phyloP scores from a whole-genome alignment of 164 flowering plant genomes.

The Echeveria elegans region DNA sequence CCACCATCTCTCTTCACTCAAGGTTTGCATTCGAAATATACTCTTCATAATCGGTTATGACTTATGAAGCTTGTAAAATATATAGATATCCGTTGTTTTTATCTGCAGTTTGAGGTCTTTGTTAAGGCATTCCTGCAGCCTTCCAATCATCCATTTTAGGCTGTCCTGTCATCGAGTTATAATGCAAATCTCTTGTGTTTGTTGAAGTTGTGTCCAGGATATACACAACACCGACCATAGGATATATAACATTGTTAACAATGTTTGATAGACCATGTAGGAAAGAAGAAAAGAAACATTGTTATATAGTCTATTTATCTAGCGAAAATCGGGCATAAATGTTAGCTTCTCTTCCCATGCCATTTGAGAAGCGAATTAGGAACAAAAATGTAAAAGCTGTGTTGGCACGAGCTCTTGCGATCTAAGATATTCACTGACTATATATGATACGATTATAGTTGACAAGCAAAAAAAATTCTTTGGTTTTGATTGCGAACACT shows the following conservation, averaged over 20 bases:
- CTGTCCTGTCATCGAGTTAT: slow-evolving; percentile 24
- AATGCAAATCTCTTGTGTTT: slow-evolving; percentile 40
- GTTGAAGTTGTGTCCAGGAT: slow-evolving; percentile 63
- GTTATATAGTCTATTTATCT: neutral
- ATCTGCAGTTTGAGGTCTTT: slow-evolving; percentile 58
- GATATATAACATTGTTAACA: too few relatives aligned
- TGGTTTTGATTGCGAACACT: slow-evolving; percentile 86
- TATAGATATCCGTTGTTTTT: neutral
- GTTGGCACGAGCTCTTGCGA: too few relatives aligned
- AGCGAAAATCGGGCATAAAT: neutral
- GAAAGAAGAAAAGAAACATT: neutral
- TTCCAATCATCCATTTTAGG: slow-evolving; percentile 8
- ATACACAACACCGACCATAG: slow-evolving; percentile 50
- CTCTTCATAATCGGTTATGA: neutral
- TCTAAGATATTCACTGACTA: neutral
- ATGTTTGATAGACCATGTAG: too few relatives aligned
- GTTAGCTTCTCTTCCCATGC: neutral
- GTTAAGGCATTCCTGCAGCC: neutral
- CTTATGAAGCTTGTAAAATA: too few relatives aligned
- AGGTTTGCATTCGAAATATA: slow-evolving; percentile 34
- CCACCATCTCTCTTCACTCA: slow-evolving; percentile 62
- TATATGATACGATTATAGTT: neutral
- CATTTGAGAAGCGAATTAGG: neutral
- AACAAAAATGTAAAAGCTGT: too few relatives aligned
- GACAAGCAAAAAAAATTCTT: slow-evolving; percentile 4